These are phyloP conservation scores for Pelagophyceae sp. DNA, from an alignment of 352 stramenopile species.

Conservation along the genomic window DNA sequence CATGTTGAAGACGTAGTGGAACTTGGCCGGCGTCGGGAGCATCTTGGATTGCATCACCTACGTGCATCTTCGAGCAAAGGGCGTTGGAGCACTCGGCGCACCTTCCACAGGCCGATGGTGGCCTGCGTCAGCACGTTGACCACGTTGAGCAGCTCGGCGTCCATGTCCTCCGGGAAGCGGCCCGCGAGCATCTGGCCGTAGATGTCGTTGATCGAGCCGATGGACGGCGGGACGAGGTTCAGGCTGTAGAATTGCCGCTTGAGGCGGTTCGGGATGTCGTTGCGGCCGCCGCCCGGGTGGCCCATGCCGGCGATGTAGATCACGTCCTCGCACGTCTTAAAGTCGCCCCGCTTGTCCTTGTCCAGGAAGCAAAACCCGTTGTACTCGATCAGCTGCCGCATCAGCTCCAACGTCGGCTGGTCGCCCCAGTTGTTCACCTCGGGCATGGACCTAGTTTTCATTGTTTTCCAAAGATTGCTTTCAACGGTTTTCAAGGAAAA, in stretches of 20 bases:
- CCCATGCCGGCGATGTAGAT: conserved; percentile 95
- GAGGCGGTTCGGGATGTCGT: conserved; percentile 96
- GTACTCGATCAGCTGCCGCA: conserved; percentile 90
- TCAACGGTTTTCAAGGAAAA: no score
- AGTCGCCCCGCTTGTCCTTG: conserved; percentile 95
- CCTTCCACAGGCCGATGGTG: conserved; percentile 92
- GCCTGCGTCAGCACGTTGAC: conserved; percentile 84
- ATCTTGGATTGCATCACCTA: neutral
- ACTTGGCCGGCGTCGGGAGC: conserved; percentile 80
- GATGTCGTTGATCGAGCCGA: conserved; percentile 97
- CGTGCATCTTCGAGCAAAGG: no score
- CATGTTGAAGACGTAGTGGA: conserved; percentile 99
- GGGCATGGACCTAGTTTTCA: no score
- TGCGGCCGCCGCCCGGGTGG: conserved; percentile 88
- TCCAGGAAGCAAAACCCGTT: conserved; percentile 93
- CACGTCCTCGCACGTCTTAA: conserved; percentile 94
- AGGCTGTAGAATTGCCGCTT: conserved; percentile 99
- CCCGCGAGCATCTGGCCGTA: conserved; percentile 95
- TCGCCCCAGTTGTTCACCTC: conserved; percentile 97
- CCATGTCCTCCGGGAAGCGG: conserved; percentile 78
- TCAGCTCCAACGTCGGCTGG: conserved; percentile 93
- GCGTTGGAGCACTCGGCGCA: no score
- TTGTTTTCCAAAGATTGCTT: no score
- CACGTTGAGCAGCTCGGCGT: conserved; percentile 62
- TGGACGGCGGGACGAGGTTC: conserved; percentile 89